Evolutionary conservation across 2,329 filamentous ascomycete species (phyloP).

Genomic region (Aspergillus hortae): DNA sequence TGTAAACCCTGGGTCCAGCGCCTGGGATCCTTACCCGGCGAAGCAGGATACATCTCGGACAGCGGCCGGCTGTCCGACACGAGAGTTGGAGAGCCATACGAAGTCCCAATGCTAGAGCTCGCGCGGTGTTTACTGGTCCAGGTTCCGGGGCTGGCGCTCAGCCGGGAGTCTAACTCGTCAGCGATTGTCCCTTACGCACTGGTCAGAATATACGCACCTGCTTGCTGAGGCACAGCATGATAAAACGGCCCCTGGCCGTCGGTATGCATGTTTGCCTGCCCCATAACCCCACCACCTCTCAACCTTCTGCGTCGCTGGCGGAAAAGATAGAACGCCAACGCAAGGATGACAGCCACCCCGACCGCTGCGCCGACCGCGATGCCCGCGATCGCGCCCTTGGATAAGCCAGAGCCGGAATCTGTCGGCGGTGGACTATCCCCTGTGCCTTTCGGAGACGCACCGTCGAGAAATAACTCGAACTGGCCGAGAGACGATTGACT

Average conservation of each 20-base stretch:
- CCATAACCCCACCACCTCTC: not conserved
- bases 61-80: not conserved
- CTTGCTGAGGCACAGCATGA: not conserved
- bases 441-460: not conserved
- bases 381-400: not conserved
- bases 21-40: not conserved
- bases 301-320: not conserved
- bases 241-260: not conserved
- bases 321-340: not conserved
- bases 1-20: not conserved
- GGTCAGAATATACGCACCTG: not conserved
- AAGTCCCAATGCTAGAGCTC: constrained; percentile 5
- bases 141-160: constrained; percentile 17
- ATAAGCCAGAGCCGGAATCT: not conserved
- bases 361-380: not conserved
- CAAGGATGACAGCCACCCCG: not conserved
- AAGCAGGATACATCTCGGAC: not conserved
- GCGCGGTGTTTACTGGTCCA: not conserved
- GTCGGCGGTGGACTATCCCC: no score
- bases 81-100: not conserved
- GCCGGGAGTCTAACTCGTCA: not conserved
- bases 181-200: not conserved
- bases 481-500: not conserved
- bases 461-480: not conserved
- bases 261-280: not conserved